Evolutionary conservation across 1,139 yeast species (phyloP).

Genomic region (Sugiyamaella xylanicola): DNA sequence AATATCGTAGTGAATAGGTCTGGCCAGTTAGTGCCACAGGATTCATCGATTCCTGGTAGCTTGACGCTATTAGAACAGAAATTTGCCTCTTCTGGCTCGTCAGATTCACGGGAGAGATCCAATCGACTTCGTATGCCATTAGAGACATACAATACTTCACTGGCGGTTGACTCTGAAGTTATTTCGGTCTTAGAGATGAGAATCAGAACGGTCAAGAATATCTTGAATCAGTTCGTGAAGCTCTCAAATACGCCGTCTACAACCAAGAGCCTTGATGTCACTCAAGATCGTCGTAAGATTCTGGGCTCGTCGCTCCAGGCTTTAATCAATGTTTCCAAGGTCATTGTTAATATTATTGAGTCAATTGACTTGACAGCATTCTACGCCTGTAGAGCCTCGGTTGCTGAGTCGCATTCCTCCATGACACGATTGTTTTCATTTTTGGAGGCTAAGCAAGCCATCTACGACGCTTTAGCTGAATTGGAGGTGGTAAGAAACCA

Average conservation of each 20-base stretch:
- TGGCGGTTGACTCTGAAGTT: slow-evolving; percentile 30
- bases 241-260: slow-evolving; percentile 20
- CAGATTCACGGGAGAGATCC: slow-evolving; percentile 1
- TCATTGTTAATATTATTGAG: slow-evolving; percentile 36
- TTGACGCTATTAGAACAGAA: slow-evolving; percentile 15
- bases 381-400: slow-evolving; percentile 31
- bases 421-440: slow-evolving; percentile 73
- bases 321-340: slow-evolving; percentile 28
- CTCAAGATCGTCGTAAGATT: slow-evolving; percentile 30
- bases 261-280: slow-evolving; percentile 22
- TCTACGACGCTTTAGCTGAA: slow-evolving; percentile 64
- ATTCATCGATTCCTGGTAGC: slow-evolving; percentile 16
- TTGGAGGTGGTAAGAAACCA: slow-evolving; percentile 49
- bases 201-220: slow-evolving; percentile 23
- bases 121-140: slow-evolving; percentile 21
- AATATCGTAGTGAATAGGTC: slow-evolving; percentile 28
- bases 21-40: slow-evolving; percentile 26
- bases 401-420: slow-evolving; percentile 46
- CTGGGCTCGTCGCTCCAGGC: slow-evolving; percentile 31
- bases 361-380: slow-evolving; percentile 37
- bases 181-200: slow-evolving; percentile 28
- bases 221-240: slow-evolving; percentile 20
- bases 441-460: slow-evolving; percentile 69
- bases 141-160: slow-evolving; percentile 31
- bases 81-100: slow-evolving; percentile 16